phyloP scores from a whole-genome alignment of 306 rosid species.

The Oxytropis ochrocephala region DNA sequence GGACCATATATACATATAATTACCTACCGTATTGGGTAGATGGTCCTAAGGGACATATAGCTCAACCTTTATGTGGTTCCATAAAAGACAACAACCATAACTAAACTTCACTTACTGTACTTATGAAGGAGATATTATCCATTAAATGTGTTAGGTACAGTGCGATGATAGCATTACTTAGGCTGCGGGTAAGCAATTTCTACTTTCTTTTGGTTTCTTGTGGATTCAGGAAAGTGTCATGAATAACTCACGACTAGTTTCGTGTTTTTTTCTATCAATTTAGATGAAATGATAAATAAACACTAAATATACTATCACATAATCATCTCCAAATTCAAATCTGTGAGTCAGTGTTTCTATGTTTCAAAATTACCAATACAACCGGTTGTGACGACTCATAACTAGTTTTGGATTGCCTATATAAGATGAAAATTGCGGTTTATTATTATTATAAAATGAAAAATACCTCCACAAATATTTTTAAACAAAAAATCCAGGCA shows the following conservation, averaged over 20 bases:
- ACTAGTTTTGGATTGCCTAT: too few relatives aligned
- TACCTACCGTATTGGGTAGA: constrained; percentile 13
- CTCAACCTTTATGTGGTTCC: constrained; percentile 24
- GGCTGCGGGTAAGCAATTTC: constrained; percentile 9
- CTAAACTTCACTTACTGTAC: constrained; percentile 13
- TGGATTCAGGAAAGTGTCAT: neutral
- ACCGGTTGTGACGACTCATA: too few relatives aligned
- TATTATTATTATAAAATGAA: too few relatives aligned
- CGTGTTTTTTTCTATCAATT: too few relatives aligned
- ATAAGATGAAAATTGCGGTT: too few relatives aligned
- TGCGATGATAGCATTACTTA: constrained; percentile 5
- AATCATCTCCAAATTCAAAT: too few relatives aligned
- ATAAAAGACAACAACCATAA: constrained; percentile 29
- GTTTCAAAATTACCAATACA: too few relatives aligned
- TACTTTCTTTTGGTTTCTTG: constrained; percentile 16
- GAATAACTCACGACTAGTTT: constrained; percentile 7
- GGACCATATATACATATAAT: constrained; percentile 50
- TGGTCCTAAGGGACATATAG: constrained; percentile 28
- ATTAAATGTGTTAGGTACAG: constrained; percentile 17
- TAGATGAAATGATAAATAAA: too few relatives aligned
- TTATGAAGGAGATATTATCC: constrained; percentile 4
- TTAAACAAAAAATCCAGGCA: neutral
- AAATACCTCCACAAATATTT: neutral
- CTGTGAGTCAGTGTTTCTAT: too few relatives aligned
- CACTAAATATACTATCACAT: too few relatives aligned